A percentile compares a stretch with the other conserved stretches of the same genome.
Conservation (phyloP, 768 basidiomycete species). For the Tricholoma furcatifolium region DNA sequence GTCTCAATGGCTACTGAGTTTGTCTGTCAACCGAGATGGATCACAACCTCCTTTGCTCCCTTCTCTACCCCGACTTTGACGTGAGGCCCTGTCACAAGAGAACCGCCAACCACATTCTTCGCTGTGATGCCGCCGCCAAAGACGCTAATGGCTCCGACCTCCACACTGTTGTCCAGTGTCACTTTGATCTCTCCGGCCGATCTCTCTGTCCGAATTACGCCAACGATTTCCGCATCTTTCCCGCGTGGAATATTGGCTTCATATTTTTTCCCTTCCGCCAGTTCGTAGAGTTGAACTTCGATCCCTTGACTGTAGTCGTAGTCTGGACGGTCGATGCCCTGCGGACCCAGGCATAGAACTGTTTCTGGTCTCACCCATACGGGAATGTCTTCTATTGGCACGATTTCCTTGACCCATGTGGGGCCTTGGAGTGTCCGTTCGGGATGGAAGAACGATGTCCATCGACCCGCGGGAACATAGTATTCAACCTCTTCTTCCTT, state of each 20-base stretch:
- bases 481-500: slow-evolving; percentile 54
- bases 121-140: slow-evolving; percentile 11
- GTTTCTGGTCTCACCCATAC: slow-evolving; percentile 63
- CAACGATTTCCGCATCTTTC: slow-evolving; percentile 39
- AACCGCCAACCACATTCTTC: slow-evolving; percentile 15
- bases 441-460: slow-evolving; percentile 61
- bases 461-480: slow-evolving; percentile 58
- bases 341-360: slow-evolving; percentile 58
- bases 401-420: slow-evolving; percentile 58
- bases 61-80: slow-evolving; percentile 17
- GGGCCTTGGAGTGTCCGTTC: slow-evolving; percentile 56
- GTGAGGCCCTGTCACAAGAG: slow-evolving; percentile 5
- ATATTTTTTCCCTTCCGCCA: slow-evolving; percentile 39
- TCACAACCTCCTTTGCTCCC: slow-evolving; percentile 15
- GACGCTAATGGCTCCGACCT: slow-evolving; percentile 16
- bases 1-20: neutral
- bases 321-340: slow-evolving; percentile 51
- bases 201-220: slow-evolving; percentile 35
- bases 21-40: slow-evolving; percentile 11
- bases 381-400: slow-evolving; percentile 63
- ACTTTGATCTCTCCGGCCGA: slow-evolving; percentile 30
- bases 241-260: slow-evolving; percentile 43
- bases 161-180: slow-evolving; percentile 15
- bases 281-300: slow-evolving; percentile 53
- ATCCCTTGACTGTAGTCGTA: slow-evolving; percentile 52